A percentile compares a stretch with the other conserved stretches of the same genome.
Conservation (phyloP, 106 monocot species). For the Amphibolis antarctica region DNA sequence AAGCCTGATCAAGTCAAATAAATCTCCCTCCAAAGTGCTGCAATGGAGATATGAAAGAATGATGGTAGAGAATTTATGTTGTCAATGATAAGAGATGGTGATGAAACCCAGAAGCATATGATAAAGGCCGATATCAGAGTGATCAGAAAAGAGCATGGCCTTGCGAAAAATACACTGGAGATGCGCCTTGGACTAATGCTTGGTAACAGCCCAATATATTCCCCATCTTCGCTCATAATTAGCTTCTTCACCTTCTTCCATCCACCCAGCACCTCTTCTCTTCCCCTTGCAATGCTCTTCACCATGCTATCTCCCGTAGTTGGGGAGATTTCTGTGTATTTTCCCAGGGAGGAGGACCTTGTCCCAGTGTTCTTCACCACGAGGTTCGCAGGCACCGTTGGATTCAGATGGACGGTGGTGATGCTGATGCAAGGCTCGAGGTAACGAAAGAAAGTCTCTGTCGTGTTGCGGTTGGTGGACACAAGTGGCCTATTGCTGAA, state of each 20-base stretch:
- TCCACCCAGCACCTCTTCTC: too few species aligned
- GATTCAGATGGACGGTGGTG: conserved; percentile 47
- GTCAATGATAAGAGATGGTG: background rate
- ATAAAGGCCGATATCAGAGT: conserved; percentile 16
- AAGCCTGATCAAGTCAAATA: too few species aligned
- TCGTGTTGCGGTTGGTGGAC: conserved; percentile 23
- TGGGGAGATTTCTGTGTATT: conserved; percentile 15
- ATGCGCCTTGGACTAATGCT: conserved; percentile 16
- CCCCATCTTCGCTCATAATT: too few species aligned
- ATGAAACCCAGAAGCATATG: conserved; percentile 13
- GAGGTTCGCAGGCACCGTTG: background rate
- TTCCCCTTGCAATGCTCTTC: background rate
- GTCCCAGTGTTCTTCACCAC: background rate
- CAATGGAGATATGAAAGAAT: too few species aligned
- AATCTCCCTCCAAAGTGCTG: too few species aligned
- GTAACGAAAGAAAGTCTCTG: conserved; percentile 52
- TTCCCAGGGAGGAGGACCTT: conserved; percentile 24
- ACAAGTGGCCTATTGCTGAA: conserved; percentile 41
- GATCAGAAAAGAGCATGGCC: conserved; percentile 43
- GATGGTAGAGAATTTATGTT: background rate
- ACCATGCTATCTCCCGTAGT: background rate
- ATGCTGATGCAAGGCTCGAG: conserved; percentile 56
- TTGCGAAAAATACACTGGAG: conserved; percentile 29
- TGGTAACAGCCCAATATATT: conserved; percentile 15
- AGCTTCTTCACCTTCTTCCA: too few species aligned